A percentile compares a stretch with the other conserved stretches of the same genome.
phyloP scores from a whole-genome alignment of 2,329 filamentous ascomycete species.

The Colletotrichum australisinense region DNA sequence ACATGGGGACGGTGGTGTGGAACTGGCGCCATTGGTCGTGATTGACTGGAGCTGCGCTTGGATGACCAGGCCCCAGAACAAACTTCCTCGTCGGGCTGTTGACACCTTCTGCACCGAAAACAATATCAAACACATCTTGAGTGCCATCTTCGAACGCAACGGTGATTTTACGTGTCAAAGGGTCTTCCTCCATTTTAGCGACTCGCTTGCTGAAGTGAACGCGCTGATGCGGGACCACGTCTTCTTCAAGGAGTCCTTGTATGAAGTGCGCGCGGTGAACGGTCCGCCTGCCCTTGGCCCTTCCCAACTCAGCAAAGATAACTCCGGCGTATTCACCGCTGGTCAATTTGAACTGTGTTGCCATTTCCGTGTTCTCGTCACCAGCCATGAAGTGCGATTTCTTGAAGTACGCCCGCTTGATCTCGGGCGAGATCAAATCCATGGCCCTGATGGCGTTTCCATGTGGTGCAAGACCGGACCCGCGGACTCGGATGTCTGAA shows the following conservation, averaged over 20 bases:
- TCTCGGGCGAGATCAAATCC: not conserved
- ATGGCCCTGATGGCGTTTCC: not conserved
- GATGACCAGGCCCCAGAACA: not conserved
- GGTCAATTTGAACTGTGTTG: not conserved
- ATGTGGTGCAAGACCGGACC: not conserved
- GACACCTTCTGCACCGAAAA: not conserved
- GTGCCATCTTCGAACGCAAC: not conserved
- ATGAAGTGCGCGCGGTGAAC: not conserved
- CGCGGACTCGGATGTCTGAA: not conserved
- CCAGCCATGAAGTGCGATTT: not conserved
- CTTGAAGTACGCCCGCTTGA: not conserved
- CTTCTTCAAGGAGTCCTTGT: not conserved
- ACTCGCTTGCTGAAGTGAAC: not conserved
- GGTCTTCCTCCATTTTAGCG: not conserved
- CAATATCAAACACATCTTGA: not conserved
- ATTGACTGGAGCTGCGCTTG: not conserved
- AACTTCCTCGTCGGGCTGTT: not conserved
- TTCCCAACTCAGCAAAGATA: not conserved
- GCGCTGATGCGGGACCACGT: not conserved
- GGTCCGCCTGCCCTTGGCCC: not conserved
- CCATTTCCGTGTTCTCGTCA: not conserved
- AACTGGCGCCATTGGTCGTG: not conserved
- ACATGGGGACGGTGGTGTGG: not conserved
- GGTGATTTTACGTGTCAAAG: not conserved
- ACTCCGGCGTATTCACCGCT: not conserved